These are phyloP conservation scores for Dunaliella primolecta DNA, from an alignment of 139 green algal genomes.

Conservation along the genomic window DNA sequence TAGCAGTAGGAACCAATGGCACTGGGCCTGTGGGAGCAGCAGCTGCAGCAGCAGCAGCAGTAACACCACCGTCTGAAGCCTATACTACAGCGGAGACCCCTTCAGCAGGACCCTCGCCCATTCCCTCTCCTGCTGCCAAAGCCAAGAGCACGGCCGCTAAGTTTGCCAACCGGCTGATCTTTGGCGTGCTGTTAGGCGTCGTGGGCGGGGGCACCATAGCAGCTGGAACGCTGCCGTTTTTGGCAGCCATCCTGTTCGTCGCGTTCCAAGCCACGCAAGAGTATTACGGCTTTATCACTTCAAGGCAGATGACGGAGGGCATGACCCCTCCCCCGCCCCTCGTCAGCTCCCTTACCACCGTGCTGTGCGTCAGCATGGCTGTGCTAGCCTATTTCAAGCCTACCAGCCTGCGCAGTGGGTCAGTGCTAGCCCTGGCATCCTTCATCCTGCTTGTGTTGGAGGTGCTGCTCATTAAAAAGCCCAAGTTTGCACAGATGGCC, in stretches of 20 bases:
- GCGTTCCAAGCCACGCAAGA: slow-evolving; percentile 70
- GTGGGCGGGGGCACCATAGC: slow-evolving; percentile 55
- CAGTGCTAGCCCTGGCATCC: slow-evolving; percentile 64
- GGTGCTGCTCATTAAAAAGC: slow-evolving; percentile 61
- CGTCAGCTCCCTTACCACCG: slow-evolving; percentile 55
- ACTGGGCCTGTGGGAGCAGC: neutral
- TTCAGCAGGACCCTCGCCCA: too few relatives aligned
- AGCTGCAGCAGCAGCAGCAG: slow-evolving; percentile 11
- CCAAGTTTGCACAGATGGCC: slow-evolving; percentile 79
- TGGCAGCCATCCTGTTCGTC: slow-evolving; percentile 54
- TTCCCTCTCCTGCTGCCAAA: neutral
- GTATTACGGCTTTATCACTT: slow-evolving; percentile 68
- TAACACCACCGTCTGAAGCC: neutral
- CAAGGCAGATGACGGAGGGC: slow-evolving; percentile 54
- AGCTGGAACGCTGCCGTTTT: slow-evolving; percentile 54
- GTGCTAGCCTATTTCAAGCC: slow-evolving; percentile 43
- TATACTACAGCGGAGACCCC: too few relatives aligned
- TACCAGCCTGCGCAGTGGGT: slow-evolving; percentile 31
- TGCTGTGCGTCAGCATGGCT: slow-evolving; percentile 70
- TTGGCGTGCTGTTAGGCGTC: slow-evolving; percentile 58
- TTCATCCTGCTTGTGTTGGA: slow-evolving; percentile 80
- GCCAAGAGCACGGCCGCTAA: neutral
- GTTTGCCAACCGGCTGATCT: slow-evolving; percentile 59
- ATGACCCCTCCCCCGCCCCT: slow-evolving; percentile 63
- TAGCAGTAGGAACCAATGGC: neutral